phyloP scores from a whole-genome alignment of 2,329 filamentous ascomycete genomes.

The Penicillium sp. region DNA sequence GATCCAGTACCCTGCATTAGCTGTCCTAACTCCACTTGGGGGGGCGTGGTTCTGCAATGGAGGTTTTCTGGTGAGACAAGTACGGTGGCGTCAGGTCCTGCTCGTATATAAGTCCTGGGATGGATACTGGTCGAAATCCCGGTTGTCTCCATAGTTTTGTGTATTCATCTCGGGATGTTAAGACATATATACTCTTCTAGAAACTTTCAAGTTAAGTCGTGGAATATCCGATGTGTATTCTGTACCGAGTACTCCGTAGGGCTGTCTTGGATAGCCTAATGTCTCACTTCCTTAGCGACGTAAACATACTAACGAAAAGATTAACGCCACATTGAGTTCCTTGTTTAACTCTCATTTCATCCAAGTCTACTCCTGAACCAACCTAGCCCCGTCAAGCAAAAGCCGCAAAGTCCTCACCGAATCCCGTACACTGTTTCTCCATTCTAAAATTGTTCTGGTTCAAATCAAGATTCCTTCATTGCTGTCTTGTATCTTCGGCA shows the following conservation, averaged over 20 bases:
- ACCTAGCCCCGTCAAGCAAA: background rate
- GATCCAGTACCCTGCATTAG: background rate
- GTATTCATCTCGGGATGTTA: background rate
- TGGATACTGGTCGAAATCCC: background rate
- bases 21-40: background rate
- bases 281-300: background rate
- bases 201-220: background rate
- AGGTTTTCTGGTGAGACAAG: constrained; percentile 4
- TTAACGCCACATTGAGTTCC: background rate
- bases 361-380: background rate
- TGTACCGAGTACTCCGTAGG: background rate
- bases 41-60: background rate
- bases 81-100: background rate
- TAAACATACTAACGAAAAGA: background rate
- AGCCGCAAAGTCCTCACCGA: background rate
- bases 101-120: background rate
- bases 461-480: background rate
- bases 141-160: background rate
- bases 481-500: background rate
- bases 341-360: background rate
- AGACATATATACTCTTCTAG: background rate
- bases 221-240: background rate
- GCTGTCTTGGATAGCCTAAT: background rate
- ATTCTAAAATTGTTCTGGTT: background rate
- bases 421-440: background rate